Evolutionary conservation across 441 rosid genomes (phyloP).

Genomic region (Gossypium lobatum): DNA sequence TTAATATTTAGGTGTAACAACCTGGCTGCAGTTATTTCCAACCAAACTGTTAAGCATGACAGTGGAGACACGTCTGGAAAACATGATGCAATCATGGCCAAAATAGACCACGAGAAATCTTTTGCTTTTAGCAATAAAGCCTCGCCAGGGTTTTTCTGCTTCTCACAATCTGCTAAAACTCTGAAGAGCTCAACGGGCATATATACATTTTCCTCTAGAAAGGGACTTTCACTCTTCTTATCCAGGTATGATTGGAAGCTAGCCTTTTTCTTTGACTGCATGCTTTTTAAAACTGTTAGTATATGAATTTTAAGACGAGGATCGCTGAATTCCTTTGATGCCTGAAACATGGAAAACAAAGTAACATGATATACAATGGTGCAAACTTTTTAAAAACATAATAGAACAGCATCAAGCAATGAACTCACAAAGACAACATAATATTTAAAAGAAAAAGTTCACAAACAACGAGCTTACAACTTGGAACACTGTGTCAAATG

Average conservation of each 20-base stretch:
- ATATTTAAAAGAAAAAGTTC: slow-evolving; percentile 8
- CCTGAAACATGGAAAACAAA: slow-evolving; percentile 46
- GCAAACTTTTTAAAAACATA: neutral
- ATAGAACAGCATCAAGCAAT: slow-evolving; percentile 7
- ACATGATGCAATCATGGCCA: slow-evolving; percentile 98
- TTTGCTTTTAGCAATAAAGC: slow-evolving; percentile 85
- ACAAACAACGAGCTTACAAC: slow-evolving; percentile 46
- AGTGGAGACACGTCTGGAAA: slow-evolving; percentile 83
- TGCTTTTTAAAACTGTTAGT: slow-evolving; percentile 74
- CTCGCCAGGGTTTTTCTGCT: slow-evolving; percentile 75
- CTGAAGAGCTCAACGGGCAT: slow-evolving; percentile 79
- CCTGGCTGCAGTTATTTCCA: slow-evolving; percentile 99
- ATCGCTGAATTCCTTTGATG: slow-evolving; percentile 83
- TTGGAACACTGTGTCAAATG: slow-evolving; percentile 75
- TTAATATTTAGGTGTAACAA: slow-evolving; percentile 17
- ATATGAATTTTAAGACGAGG: slow-evolving; percentile 87
- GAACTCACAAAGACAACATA: slow-evolving; percentile 8
- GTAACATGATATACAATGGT: slow-evolving; percentile 9
- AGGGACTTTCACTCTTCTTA: slow-evolving; percentile 37
- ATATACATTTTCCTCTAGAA: slow-evolving; percentile 50
- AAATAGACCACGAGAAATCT: slow-evolving; percentile 93
- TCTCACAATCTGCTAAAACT: slow-evolving; percentile 88
- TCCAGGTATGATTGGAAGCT: slow-evolving; percentile 47
- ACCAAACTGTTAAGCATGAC: slow-evolving; percentile 90
- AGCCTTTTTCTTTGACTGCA: slow-evolving; percentile 71